Base-by-base conservation (phyloP, 2,329 filamentous ascomycete species). In the Neonectria coccinea region DNA sequence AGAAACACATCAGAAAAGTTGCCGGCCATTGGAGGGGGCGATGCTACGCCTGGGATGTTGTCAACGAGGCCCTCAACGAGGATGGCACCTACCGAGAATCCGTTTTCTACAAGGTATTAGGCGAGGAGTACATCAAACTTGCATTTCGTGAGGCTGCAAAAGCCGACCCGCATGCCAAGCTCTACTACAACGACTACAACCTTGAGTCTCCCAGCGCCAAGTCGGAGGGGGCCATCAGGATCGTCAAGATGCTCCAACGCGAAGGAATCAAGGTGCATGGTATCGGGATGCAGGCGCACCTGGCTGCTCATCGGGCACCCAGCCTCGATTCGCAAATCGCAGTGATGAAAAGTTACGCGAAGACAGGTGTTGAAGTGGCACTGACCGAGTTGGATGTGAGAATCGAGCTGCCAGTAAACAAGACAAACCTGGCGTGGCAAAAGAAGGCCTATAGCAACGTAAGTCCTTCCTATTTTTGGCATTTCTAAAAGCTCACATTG, bases 111-210 rank as follows among this genome's bases (percentile, higher is more conserved):
- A 74, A 80, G 36, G 78, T 80, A 33, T 79, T 87, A 8, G 85
- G 85, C n/a, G 78, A 80, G 18, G 76, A 77, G 4, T 88, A 85
- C 73, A 81, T 88, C 58, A 78, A 80, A 18, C 80, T 84, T 54
- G 84, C 85, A 3, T 87, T 87, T 75, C 73, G 75, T 2, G 79
- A 83, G 12, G 81, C 83, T 1, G 79, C 80, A 20, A 80, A 80
- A 16, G 82, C 82, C 0, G 81, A 82, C 44, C 81, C 82, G 0
- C 72, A 75, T 6, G 82, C 83, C 2, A 86, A 84, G 73, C 77
- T 88, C 7, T 87, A 84, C 73, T 84, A 84, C 76, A 87, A 86
- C 50, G 74, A 86, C 71, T 87, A 86, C 75, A 83, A 82, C 65
- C 82, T 85, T 52, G 84, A 86, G 69, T 76, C 70, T 3, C 70